Evolutionary conservation across 805 yeast genomes (phyloP).

Genomic region (Candida peoriensis): DNA sequence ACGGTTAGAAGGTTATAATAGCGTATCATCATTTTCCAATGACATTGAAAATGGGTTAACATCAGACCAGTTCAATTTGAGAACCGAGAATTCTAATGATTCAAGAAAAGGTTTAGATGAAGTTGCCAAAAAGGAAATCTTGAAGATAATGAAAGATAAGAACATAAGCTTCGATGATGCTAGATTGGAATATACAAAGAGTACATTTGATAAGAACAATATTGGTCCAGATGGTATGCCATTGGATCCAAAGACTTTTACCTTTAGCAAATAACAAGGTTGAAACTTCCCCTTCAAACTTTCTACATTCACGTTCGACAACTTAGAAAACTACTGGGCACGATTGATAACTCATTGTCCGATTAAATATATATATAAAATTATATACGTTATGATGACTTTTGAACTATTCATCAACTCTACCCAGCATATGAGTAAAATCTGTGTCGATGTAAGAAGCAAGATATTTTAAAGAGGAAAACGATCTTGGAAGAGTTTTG

Average conservation of each 20-base stretch:
- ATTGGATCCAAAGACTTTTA: conserved; percentile 58
- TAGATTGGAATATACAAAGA: conserved; percentile 44
- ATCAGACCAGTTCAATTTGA: conserved; percentile 54
- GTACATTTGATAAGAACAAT: conserved; percentile 41
- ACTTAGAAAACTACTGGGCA: too few relatives aligned
- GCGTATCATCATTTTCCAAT: conserved; percentile 31
- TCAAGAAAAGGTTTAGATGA: conserved; percentile 58
- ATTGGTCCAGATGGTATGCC: conserved; percentile 68
- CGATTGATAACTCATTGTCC: too few relatives aligned
- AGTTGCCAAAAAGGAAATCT: conserved; percentile 45
- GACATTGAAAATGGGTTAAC: conserved; percentile 55
- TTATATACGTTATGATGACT: too few relatives aligned
- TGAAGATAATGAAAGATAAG: conserved; percentile 46
- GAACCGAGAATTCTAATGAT: conserved; percentile 44
- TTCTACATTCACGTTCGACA: too few relatives aligned
- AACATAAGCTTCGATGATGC: conserved; percentile 65
- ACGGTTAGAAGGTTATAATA: conserved; percentile 22
- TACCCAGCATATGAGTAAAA: conserved; percentile 2
- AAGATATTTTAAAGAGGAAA: conserved; percentile 32
- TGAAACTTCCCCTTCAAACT: too few relatives aligned
- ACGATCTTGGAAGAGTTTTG: conserved; percentile 22
- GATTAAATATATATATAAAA: too few relatives aligned
- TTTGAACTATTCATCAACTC: background rate
- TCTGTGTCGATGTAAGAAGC: conserved; percentile 29
- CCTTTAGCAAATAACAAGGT: conserved; percentile 31